A percentile compares a stretch with the other conserved stretches of the same genome.
phyloP scores from a whole-genome alignment of 2,329 filamentous ascomycete genomes.

The Clarireedia monteithiana region DNA sequence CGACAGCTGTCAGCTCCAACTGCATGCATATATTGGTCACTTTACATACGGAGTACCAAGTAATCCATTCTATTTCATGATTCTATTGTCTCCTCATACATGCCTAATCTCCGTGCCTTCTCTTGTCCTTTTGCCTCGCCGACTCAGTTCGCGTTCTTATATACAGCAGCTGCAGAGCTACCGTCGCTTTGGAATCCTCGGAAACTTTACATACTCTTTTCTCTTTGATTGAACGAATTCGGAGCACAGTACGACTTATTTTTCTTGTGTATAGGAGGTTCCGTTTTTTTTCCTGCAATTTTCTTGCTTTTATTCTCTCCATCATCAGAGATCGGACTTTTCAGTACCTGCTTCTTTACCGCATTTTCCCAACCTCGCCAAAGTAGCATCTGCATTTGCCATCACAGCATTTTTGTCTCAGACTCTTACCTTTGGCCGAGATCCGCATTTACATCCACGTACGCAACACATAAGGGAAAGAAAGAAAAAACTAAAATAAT shows the following conservation, averaged over 20 bases:
- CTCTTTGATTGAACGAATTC: not conserved
- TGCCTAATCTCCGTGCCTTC: not conserved
- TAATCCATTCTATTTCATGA: not conserved
- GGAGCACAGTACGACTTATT: not conserved
- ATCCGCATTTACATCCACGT: not conserved
- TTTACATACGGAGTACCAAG: not conserved
- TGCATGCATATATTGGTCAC: conserved; percentile 1
- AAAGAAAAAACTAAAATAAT: not conserved
- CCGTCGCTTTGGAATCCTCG: no score
- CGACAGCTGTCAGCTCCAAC: conserved; percentile 6
- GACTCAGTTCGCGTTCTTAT: not conserved
- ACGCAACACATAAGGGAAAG: not conserved
- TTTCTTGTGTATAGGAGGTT: not conserved
- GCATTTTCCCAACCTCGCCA: conserved; percentile 1
- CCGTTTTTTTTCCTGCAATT: not conserved
- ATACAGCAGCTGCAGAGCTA: not conserved
- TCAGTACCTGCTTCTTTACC: conserved; percentile 3
- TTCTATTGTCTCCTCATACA: not conserved
- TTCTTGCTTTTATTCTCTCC: not conserved
- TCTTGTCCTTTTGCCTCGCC: not conserved
- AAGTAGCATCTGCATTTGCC: not conserved
- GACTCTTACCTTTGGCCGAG: not conserved
- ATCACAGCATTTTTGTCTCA: not conserved
- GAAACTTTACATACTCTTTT: not conserved
- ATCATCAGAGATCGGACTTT: not conserved